phyloP scores from a whole-genome alignment of 176 grass and related monocot species.

The Hsuehochloa calcarea region DNA sequence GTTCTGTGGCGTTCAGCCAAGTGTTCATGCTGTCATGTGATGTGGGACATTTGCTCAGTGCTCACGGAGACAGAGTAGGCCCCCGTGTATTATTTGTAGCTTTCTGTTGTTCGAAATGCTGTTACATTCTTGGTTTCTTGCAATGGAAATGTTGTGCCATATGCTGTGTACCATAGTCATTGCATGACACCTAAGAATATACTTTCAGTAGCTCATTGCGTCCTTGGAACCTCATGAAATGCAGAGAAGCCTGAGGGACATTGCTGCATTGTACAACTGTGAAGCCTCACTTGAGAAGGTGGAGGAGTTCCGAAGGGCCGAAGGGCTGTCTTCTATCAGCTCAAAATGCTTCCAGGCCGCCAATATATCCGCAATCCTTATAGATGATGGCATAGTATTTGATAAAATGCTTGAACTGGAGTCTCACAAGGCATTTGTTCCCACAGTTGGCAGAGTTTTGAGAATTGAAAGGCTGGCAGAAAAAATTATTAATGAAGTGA shows the following conservation, averaged over 20 bases:
- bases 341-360: conserved; percentile 84
- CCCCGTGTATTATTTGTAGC: not conserved
- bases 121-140: not conserved
- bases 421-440: conserved; percentile 67
- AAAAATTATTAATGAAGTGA: conserved; percentile 89
- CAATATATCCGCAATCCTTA: conserved; percentile 71
- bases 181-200: not conserved
- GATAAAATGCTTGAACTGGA: conserved; percentile 79
- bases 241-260: conserved; percentile 94
- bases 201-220: conserved; percentile 23
- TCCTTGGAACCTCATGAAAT: conserved; percentile 7
- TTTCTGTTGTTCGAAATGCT: conserved; percentile 3
- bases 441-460: conserved; percentile 69
- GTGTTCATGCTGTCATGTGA: conserved; percentile 30
- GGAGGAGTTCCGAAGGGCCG: conserved; percentile 62
- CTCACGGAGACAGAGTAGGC: not conserved
- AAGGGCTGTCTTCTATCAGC: conserved; percentile 53
- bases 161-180: not conserved
- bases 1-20: not conserved
- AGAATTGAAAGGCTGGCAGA: conserved; percentile 82
- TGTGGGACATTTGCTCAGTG: conserved; percentile 4
- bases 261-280: conserved; percentile 70
- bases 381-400: conserved; percentile 77
- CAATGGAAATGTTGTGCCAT: not conserved
- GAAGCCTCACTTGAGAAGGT: conserved; percentile 59